These are phyloP conservation scores for Breviolum minutum DNA, from an alignment of 73 alveolate species.

Conservation along the genomic window DNA sequence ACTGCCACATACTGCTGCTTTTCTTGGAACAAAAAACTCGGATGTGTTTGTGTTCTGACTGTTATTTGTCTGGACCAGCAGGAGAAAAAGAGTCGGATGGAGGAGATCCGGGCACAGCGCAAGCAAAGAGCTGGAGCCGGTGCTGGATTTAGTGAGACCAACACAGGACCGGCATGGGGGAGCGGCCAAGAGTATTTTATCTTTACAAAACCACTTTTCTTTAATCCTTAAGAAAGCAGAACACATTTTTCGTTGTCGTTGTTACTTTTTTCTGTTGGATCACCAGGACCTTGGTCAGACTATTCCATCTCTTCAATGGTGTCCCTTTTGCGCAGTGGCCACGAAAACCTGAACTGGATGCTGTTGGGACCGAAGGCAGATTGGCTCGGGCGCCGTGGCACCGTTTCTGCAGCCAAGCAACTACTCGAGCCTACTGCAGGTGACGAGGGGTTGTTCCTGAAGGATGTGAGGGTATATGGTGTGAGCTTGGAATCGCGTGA, in stretches of 20 bases:
- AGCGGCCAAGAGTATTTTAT: not conserved
- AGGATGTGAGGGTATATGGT: too few relatives aligned
- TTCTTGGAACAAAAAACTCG: not conserved
- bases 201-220: too few relatives aligned
- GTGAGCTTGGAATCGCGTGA: too few relatives aligned
- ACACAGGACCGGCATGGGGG: not conserved
- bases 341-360: not conserved
- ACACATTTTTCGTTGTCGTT: too few relatives aligned
- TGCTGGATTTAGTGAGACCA: too few relatives aligned
- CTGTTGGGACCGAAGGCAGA: conserved; percentile 2
- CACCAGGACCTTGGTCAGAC: not conserved
- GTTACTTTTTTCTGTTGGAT: not conserved
- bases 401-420: not conserved
- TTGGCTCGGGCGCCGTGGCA: conserved; percentile 1
- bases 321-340: not conserved
- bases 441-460: too few relatives aligned
- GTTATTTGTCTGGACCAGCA: not conserved
- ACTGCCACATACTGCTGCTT: not conserved
- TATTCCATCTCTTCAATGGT: not conserved
- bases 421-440: too few relatives aligned
- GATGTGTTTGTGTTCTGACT: not conserved
- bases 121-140: not conserved
- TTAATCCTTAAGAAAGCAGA: too few relatives aligned
- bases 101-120: conserved; percentile 30
- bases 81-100: conserved; percentile 6